phyloP scores from a whole-genome alignment of 441 rosid genomes.

The Syzygium malaccense region DNA sequence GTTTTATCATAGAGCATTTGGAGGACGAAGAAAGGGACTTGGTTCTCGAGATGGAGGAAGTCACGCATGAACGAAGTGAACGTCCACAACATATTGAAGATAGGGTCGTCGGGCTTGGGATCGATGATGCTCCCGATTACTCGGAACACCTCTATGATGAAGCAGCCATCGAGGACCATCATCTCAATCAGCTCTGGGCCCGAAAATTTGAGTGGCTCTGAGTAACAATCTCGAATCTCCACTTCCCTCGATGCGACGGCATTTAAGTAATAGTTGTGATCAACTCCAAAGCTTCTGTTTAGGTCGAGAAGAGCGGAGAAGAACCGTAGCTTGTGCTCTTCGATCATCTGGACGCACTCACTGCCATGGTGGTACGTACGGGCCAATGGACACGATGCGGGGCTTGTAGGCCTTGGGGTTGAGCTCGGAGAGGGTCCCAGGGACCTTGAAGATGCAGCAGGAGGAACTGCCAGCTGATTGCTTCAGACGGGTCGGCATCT shows the following conservation, averaged over 20 bases:
- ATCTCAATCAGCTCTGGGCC: neutral
- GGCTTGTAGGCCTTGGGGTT: neutral
- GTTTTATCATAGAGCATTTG: neutral
- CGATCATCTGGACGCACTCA: neutral
- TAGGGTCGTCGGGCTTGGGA: neutral
- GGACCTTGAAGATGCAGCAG: neutral
- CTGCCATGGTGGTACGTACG: neutral
- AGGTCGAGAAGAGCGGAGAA: neutral
- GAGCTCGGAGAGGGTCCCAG: neutral
- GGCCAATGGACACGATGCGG: neutral
- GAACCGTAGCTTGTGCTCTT: neutral
- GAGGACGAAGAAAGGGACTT: neutral
- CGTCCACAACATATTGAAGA: neutral
- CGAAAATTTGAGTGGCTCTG: neutral
- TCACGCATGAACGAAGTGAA: neutral
- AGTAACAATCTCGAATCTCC: neutral
- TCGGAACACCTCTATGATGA: neutral
- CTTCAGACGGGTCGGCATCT: neutral
- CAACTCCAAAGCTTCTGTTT: neutral
- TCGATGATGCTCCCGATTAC: fast-evolving
- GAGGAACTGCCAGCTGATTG: neutral
- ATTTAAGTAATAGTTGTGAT: neutral
- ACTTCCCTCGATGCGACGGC: neutral
- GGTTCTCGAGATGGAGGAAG: neutral
- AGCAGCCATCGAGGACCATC: neutral